Evolutionary conservation across 495 filamentous ascomycete species (phyloP).

Genomic region (Lentithecium fluviatile): DNA sequence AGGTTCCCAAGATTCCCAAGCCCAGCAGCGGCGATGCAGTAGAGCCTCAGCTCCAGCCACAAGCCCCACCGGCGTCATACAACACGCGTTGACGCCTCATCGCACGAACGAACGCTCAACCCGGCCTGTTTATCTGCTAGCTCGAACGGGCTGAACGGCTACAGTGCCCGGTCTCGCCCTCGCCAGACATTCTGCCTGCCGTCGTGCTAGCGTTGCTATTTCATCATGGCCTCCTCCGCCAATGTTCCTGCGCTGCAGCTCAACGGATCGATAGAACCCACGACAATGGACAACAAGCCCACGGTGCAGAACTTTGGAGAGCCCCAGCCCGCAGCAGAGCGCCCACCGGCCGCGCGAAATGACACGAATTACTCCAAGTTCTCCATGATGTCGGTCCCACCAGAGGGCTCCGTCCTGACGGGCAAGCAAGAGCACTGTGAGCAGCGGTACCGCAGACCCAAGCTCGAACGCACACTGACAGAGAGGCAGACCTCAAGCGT

Average conservation of each 20-base stretch:
- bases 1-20: too few relatives aligned
- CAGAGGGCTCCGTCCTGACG: constrained; percentile 64
- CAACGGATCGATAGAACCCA: constrained; percentile 31
- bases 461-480: constrained; percentile 35
- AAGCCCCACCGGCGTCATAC: background rate
- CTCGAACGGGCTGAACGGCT: too few relatives aligned
- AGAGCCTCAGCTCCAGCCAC: constrained; percentile 1
- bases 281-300: constrained; percentile 24
- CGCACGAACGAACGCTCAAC: background rate
- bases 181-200: too few relatives aligned
- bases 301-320: constrained; percentile 20
- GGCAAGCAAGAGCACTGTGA: constrained; percentile 98
- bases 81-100: background rate
- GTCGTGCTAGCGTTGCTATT: background rate
- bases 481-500: constrained; percentile 80
- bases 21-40: background rate
- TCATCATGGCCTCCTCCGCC: constrained; percentile 15
- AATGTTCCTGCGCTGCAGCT: constrained; percentile 23
- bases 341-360: constrained; percentile 22
- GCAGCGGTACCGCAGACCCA: constrained; percentile 43
- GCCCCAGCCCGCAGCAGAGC: background rate
- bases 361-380: constrained; percentile 34
- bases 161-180: constrained; percentile 2
- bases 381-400: constrained; percentile 41
- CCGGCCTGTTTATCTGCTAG: background rate